phyloP scores from a whole-genome alignment of 2,329 filamentous ascomycete species.

The Pseudogymnoascus sp. region DNA sequence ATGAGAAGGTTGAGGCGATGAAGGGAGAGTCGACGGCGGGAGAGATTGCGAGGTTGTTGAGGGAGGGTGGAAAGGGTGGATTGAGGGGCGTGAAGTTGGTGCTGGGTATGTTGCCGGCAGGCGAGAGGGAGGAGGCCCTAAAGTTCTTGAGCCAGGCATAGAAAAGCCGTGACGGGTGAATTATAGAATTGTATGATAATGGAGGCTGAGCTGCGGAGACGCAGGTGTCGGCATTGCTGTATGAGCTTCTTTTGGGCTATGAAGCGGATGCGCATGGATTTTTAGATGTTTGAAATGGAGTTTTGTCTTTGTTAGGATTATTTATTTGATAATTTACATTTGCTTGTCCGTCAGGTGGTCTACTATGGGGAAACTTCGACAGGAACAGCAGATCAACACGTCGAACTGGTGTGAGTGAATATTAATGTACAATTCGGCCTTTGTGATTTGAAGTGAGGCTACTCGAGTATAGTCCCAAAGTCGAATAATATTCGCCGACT shows the following conservation, averaged over 20 bases:
- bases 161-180: neutral
- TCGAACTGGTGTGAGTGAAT: neutral
- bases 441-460: neutral
- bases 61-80: slow-evolving; percentile 57
- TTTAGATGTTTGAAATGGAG: neutral
- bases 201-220: neutral
- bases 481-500: neutral
- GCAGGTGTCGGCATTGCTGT: neutral
- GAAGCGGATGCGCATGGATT: neutral
- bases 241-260: neutral
- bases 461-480: neutral
- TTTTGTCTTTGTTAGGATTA: neutral
- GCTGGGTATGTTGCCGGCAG: slow-evolving; percentile 75
- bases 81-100: slow-evolving; percentile 83
- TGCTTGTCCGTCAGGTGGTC: neutral
- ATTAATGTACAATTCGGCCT: neutral
- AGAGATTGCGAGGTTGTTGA: slow-evolving; percentile 60
- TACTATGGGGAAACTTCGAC: neutral
- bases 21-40: slow-evolving; percentile 65
- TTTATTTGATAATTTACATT: neutral
- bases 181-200: slow-evolving; percentile 7
- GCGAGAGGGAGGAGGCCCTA: slow-evolving; percentile 61
- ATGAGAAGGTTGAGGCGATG: slow-evolving; percentile 74
- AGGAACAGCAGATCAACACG: neutral
- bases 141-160: slow-evolving; percentile 22